Conservation (phyloP, 2,329 filamentous ascomycete genomes). For the Zopfia rhizophila region DNA sequence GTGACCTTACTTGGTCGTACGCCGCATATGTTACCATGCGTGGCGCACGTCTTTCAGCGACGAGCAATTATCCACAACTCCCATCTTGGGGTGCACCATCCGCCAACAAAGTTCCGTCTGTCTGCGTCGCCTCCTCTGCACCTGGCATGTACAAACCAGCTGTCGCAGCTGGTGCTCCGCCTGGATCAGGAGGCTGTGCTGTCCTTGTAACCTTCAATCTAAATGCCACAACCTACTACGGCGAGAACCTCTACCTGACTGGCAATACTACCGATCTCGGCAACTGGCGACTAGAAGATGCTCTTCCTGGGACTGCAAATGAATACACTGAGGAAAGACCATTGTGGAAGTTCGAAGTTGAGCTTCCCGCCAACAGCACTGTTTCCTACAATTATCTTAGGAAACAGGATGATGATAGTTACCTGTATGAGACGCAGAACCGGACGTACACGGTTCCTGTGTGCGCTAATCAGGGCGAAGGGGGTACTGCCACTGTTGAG, state of each 20-base stretch:
- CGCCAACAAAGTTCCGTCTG: conserved; percentile 58
- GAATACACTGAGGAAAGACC: conserved; percentile 54
- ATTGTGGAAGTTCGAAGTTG: conserved; percentile 53
- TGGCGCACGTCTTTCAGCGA: conserved; percentile 65
- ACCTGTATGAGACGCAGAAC: conserved; percentile 55
- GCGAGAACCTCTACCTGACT: conserved; percentile 58
- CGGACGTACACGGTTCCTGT: conserved; percentile 51
- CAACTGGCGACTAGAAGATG: conserved; percentile 49
- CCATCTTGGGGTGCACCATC: conserved; percentile 64
- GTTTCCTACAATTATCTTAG: conserved; percentile 55
- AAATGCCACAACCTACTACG: conserved; percentile 59
- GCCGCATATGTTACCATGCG: conserved; percentile 72
- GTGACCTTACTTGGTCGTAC: conserved; percentile 77
- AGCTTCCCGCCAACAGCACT: conserved; percentile 48
- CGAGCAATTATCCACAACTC: conserved; percentile 56
- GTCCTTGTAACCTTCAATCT: conserved; percentile 53
- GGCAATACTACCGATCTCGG: conserved; percentile 56
- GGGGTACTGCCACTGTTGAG: conserved; percentile 40
- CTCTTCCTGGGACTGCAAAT: conserved; percentile 49
- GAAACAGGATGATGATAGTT: conserved; percentile 55
- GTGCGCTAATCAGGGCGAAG: conserved; percentile 40
- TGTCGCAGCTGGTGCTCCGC: conserved; percentile 25
- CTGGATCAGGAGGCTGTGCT: conserved; percentile 29
- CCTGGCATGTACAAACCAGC: conserved; percentile 26
- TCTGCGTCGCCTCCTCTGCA: conserved; percentile 57